Base-by-base conservation (phyloP, 257 asterid species). In the Solanum sejunctum region DNA sequence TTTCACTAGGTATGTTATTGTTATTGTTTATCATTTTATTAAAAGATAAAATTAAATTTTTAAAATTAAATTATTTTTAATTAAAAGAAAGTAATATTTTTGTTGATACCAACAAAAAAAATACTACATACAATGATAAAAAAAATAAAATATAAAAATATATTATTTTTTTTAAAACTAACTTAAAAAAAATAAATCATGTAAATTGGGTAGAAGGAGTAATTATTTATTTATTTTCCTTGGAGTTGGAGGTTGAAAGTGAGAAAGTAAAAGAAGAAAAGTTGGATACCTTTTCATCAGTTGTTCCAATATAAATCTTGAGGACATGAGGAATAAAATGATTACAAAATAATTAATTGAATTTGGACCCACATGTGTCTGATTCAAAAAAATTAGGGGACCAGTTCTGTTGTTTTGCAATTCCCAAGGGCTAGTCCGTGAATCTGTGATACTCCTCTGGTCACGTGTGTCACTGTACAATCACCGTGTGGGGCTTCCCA, bases 291-390 rank as follows among this genome's bases (percentile, higher is more conserved):
- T 94, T 94, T 92, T 75, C 64, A 78, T 28, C 88, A 79, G 89
- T 87, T 86, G 4, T 12, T 73, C 20, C 56, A n/a, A 32, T 10
- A 26, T 4, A 36, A 60, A 54, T 47, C 5, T 61, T 47, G 52
- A 45, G 85, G 85, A 51, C 45, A 82, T 82, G 13, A 66, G 45
- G 75, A 88, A 87, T 90, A 87, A 89, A 89, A 94, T 92, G 91
- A 93, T 93, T 91, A 90, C 93, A 64, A 86, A 92, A 93, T 92
- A 90, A 93, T 94, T 92, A 89, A 81, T 85, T 20, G 1, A 9
- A 15, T 52, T 26, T 78, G 64, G 63, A 78, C 82, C 64, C 47
- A 78, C 82, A 15, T 78, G 64, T 78, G 82, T 78, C 49, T 51
- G 23, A 1, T 51, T 78, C 15, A 26, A 52, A 52, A 75, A 52